Percentiles rank a stretch among this genome's conserved stretches.
Conservation (phyloP, 345 rosid species). For the Theobroma cacao region DNA sequence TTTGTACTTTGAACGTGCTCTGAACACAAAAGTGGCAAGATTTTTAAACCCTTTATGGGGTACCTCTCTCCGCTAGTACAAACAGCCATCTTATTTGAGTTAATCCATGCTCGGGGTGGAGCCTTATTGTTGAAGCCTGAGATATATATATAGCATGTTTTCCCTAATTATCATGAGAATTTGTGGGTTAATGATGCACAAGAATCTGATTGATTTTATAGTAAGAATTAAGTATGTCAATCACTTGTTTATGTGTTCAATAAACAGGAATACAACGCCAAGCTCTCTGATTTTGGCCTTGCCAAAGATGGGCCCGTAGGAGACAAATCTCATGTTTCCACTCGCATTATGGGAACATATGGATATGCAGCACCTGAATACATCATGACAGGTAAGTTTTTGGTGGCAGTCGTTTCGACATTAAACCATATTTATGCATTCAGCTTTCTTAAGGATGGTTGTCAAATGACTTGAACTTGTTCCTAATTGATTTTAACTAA, state of each 20-base stretch:
- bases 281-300: slow-evolving; percentile 92
- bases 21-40: too few relatives aligned
- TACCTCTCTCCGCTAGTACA: too few relatives aligned
- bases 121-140: too few relatives aligned
- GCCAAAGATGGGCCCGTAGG: slow-evolving; percentile 99
- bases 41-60: too few relatives aligned
- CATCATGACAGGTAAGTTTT: slow-evolving; percentile 79
- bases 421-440: neutral
- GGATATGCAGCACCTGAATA: slow-evolving; percentile 99
- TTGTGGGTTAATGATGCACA: neutral
- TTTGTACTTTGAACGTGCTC: neutral
- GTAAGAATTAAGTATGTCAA: neutral
- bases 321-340: slow-evolving; percentile 95
- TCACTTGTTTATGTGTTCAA: neutral
- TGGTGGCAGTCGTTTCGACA: neutral
- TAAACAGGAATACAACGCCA: slow-evolving; percentile 84
- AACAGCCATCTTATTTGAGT: too few relatives aligned
- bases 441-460: neutral
- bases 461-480: neutral
- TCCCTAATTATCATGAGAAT: too few relatives aligned
- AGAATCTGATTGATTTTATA: neutral
- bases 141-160: too few relatives aligned
- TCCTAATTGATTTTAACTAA: neutral
- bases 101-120: too few relatives aligned
- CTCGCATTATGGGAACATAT: slow-evolving; percentile 99